Percentiles rank a stretch among this genome's conserved stretches.
Conservation (phyloP, 106 monocot genomes). For the Agapanthus africanus region DNA sequence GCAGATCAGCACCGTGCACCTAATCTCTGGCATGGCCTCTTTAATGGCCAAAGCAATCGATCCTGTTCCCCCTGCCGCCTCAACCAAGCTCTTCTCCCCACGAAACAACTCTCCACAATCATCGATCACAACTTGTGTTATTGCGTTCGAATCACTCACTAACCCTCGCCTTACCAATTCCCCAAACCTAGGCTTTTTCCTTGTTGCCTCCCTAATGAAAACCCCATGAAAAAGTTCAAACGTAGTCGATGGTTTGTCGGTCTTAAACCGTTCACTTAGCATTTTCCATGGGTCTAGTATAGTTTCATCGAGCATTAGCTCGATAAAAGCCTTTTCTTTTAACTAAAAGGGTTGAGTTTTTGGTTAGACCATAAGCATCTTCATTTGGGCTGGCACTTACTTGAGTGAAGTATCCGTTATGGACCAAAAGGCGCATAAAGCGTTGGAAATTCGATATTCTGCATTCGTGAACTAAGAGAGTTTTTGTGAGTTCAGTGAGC, state of each 20-base stretch:
- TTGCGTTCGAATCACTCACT: slow-evolving; percentile 15
- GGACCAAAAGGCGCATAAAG: slow-evolving; percentile 21
- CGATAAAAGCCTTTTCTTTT: slow-evolving; percentile 6
- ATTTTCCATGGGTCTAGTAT: neutral
- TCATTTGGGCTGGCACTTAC: neutral
- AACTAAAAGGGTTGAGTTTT: neutral
- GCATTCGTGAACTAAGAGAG: slow-evolving; percentile 2
- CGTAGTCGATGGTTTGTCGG: neutral
- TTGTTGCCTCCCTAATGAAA: neutral
- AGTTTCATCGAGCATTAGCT: slow-evolving; percentile 8
- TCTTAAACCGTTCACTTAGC: slow-evolving; percentile 7
- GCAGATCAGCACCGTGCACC: slow-evolving; percentile 22
- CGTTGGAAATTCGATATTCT: neutral
- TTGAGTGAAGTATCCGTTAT: slow-evolving; percentile 5
- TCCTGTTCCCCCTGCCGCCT: slow-evolving; percentile 21
- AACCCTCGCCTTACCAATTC: slow-evolving; percentile 2
- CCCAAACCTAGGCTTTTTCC: neutral
- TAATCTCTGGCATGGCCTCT: slow-evolving; percentile 13
- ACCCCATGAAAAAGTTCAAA: slow-evolving; percentile 14
- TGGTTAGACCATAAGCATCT: slow-evolving; percentile 4
- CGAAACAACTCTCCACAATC: neutral
- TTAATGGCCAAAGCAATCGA: slow-evolving; percentile 1
- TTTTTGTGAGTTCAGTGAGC: slow-evolving; percentile 10
- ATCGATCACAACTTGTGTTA: neutral
- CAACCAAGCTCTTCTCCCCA: slow-evolving; percentile 10